Evolutionary conservation across 1,284 basidiomycete species (phyloP).

Genomic region (Neonothopanus nambi): DNA sequence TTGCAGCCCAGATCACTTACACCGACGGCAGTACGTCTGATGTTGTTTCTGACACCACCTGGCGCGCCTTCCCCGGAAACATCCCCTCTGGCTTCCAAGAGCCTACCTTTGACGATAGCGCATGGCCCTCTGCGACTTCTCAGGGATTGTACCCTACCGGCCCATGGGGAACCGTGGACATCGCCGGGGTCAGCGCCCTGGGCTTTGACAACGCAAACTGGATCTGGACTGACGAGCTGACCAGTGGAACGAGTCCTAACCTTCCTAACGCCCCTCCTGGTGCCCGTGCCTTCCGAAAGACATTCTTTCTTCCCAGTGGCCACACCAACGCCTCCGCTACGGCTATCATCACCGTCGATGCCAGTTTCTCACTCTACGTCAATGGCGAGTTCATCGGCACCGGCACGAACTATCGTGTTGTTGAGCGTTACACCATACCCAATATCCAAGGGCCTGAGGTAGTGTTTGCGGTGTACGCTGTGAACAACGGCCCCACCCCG

Average conservation of each 20-base stretch:
- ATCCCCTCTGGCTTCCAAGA: slow-evolving; percentile 25
- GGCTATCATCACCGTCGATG: slow-evolving; percentile 18
- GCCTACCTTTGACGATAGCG: slow-evolving; percentile 27
- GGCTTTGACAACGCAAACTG: slow-evolving; percentile 12
- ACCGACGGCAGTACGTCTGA: slow-evolving; percentile 26
- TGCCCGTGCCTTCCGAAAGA: slow-evolving; percentile 21
- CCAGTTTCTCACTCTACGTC: slow-evolving; percentile 18
- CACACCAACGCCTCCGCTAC: slow-evolving; percentile 15
- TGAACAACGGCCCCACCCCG: slow-evolving; percentile 5
- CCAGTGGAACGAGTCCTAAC: not conserved
- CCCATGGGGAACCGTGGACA: slow-evolving; percentile 25
- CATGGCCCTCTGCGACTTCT: slow-evolving; percentile 16
- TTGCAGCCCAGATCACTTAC: slow-evolving; percentile 28
- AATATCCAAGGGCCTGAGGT: slow-evolving; percentile 10
- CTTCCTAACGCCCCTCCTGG: slow-evolving; percentile 13
- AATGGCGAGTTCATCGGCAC: slow-evolving; percentile 19
- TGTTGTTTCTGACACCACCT: slow-evolving; percentile 28
- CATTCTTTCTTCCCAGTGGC: slow-evolving; percentile 14
- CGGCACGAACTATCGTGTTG: slow-evolving; percentile 13
- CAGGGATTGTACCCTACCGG: slow-evolving; percentile 23
- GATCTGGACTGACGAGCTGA: slow-evolving; percentile 24
- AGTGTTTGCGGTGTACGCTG: slow-evolving; percentile 19
- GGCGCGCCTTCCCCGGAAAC: slow-evolving; percentile 23
- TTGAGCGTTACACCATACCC: slow-evolving; percentile 16
- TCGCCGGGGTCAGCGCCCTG: slow-evolving; percentile 16